Evolutionary conservation across 441 rosid species (phyloP).

Genomic region (Omphalea diandra): DNA sequence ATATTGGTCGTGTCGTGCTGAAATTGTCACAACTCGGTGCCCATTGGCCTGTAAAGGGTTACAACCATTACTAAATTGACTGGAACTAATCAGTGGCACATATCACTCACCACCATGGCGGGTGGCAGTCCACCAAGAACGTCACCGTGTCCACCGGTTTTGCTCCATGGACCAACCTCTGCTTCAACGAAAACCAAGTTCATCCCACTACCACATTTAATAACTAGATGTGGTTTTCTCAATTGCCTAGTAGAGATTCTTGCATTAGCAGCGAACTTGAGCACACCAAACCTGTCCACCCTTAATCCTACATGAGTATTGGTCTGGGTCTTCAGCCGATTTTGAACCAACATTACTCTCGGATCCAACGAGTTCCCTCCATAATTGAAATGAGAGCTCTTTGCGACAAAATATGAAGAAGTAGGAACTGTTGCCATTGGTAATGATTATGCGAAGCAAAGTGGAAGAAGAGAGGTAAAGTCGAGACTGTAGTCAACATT

Average conservation of each 20-base stretch:
- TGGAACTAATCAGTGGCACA: neutral
- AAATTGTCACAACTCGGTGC: slow-evolving; percentile 83
- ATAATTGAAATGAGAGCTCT: neutral
- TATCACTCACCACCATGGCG: slow-evolving; percentile 61
- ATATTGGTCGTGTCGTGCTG: slow-evolving; percentile 93
- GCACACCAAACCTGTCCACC: neutral
- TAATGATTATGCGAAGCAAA: too few species aligned
- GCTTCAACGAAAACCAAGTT: slow-evolving; percentile 53
- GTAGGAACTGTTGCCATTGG: neutral
- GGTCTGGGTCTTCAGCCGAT: neutral
- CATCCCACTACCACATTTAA: slow-evolving; percentile 50
- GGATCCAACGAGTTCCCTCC: neutral
- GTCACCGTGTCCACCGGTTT: slow-evolving; percentile 96
- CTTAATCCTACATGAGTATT: neutral
- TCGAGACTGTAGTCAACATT: too few species aligned
- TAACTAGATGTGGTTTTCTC: neutral
- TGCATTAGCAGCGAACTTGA: neutral
- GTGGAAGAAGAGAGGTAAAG: too few species aligned
- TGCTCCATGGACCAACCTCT: slow-evolving; percentile 91
- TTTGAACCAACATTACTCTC: neutral
- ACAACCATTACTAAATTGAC: too few species aligned
- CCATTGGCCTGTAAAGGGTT: slow-evolving; percentile 60
- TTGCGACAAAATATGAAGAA: neutral
- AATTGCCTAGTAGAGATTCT: neutral
- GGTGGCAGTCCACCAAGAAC: slow-evolving; percentile 91